phyloP scores from a whole-genome alignment of 352 stramenopile species.

The Pythium myriotylum region DNA sequence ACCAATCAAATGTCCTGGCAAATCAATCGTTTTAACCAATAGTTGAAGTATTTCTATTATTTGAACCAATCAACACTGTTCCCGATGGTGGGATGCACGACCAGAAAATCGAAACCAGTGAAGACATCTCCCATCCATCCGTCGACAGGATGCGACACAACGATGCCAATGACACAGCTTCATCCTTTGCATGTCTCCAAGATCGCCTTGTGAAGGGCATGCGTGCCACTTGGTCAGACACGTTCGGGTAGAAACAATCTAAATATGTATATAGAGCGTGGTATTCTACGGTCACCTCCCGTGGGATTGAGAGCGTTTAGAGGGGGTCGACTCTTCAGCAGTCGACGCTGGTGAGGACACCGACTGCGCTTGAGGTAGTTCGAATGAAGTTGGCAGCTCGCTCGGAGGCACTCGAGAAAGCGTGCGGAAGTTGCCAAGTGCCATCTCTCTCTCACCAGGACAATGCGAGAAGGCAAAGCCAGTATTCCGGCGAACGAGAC shows the following conservation, averaged over 20 bases:
- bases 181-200: too few relatives aligned
- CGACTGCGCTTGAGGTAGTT: constrained; percentile 25
- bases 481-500: constrained; percentile 82
- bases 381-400: constrained; percentile 21
- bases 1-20: constrained; percentile 8
- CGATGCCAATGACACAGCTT: too few relatives aligned
- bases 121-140: constrained; percentile 1
- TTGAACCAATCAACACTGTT: constrained; percentile 31
- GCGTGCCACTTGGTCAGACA: too few relatives aligned
- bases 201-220: too few relatives aligned
- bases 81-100: too few relatives aligned
- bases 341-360: constrained; percentile 55
- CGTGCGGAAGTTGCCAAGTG: constrained; percentile 43
- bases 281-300: constrained; percentile 8
- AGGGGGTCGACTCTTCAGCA: constrained; percentile 59
- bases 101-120: constrained; percentile 25
- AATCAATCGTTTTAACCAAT: constrained; percentile 20
- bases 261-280: constrained; percentile 21
- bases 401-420: constrained; percentile 38
- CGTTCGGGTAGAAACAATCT: neutral
- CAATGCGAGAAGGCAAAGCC: constrained; percentile 88
- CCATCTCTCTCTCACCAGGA: constrained; percentile 78
- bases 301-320: constrained; percentile 17
- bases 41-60: neutral
- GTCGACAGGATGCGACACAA: constrained; percentile 14